Conservation (phyloP, 306 rosid genomes). For the Psophocarpus tetragonolobus region DNA sequence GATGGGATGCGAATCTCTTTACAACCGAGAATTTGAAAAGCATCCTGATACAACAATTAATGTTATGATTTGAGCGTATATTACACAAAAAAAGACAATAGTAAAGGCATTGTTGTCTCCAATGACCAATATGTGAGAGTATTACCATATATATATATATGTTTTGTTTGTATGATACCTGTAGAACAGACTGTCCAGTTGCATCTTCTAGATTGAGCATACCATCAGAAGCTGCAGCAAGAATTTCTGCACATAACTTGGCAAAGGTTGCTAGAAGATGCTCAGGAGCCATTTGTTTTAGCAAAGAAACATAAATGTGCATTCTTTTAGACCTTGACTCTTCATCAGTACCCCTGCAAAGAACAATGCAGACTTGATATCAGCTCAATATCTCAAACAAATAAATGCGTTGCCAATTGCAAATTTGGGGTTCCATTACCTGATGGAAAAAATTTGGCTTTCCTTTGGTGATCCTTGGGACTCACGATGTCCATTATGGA, state of each 20-base stretch:
- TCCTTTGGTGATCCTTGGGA: slow-evolving; percentile 57
- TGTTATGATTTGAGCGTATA: slow-evolving; percentile 27
- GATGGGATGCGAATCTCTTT: slow-evolving; percentile 80
- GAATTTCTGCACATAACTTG: slow-evolving; percentile 87
- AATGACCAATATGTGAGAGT: background rate
- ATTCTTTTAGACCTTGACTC: slow-evolving; percentile 76
- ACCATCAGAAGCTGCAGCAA: slow-evolving; percentile 92
- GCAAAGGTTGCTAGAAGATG: slow-evolving; percentile 92
- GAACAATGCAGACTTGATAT: slow-evolving; percentile 14
- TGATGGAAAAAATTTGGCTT: slow-evolving; percentile 69
- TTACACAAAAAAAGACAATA: background rate
- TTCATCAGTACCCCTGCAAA: slow-evolving; percentile 82
- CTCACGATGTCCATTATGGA: slow-evolving; percentile 65
- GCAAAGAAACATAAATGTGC: slow-evolving; percentile 83
- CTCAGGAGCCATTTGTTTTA: slow-evolving; percentile 96
- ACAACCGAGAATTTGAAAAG: slow-evolving; percentile 78
- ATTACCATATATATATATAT: too few species aligned
- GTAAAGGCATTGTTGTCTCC: background rate
- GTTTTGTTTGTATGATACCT: slow-evolving; percentile 71
- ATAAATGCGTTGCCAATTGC: slow-evolving; percentile 17
- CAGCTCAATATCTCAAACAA: slow-evolving; percentile 10
- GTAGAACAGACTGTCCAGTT: slow-evolving; percentile 79
- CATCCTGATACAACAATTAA: slow-evolving; percentile 56
- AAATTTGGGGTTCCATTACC: slow-evolving; percentile 50
- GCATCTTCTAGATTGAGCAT: slow-evolving; percentile 69